Percentiles rank a stretch among this genome's conserved stretches.
Conservation (phyloP, 2,329 filamentous ascomycete genomes). For the Talaromyces sp. region DNA sequence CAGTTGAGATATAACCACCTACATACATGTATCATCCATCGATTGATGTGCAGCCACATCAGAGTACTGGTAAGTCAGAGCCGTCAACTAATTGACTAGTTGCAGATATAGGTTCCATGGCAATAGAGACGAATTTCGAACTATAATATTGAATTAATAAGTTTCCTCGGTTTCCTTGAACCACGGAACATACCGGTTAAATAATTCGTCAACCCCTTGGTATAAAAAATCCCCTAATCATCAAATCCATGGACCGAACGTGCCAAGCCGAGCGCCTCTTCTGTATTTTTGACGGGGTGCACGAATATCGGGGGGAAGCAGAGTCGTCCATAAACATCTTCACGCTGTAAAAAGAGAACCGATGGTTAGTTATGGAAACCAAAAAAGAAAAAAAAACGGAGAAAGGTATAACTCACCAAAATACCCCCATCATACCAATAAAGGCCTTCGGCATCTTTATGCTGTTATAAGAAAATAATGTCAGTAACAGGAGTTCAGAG, state of each 20-base stretch:
- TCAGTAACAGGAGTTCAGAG: background rate
- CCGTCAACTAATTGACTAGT: no score
- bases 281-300: background rate
- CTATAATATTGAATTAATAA: no score
- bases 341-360: background rate
- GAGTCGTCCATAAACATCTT: background rate
- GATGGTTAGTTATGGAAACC: background rate
- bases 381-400: background rate
- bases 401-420: background rate
- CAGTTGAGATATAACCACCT: no score
- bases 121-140: no score
- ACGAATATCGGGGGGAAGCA: background rate
- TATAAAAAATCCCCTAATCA: background rate
- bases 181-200: no score
- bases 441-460: background rate
- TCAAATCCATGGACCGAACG: background rate
- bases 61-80: no score
- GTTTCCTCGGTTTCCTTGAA: no score
- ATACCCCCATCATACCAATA: background rate
- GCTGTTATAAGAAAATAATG: background rate
- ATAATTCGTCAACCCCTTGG: no score
- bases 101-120: no score
- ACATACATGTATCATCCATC: no score
- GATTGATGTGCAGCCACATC: no score
- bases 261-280: background rate